Evolutionary conservation across 1,139 yeast species (phyloP).

Genomic region (Eremothecium cymbalariae): DNA sequence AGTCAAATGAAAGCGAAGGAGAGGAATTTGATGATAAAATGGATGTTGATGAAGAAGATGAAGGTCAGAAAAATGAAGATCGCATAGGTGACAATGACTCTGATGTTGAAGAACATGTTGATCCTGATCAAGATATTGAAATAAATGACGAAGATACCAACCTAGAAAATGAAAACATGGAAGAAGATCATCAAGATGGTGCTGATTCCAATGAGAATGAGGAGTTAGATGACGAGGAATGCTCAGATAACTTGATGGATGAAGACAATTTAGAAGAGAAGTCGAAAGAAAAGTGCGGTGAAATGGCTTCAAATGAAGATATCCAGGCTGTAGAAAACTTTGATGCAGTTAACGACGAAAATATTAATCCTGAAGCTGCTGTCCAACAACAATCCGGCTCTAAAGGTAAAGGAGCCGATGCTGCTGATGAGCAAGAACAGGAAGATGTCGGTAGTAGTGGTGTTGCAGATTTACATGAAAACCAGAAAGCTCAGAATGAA

Average conservation of each 20-base stretch:
- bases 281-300: conserved; percentile 23
- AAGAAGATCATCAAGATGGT: conserved; percentile 28
- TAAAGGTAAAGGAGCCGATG: conserved; percentile 70
- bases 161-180: conserved; percentile 27
- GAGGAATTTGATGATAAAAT: conserved; percentile 32
- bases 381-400: conserved; percentile 66
- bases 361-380: conserved; percentile 54
- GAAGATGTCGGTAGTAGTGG: conserved; percentile 66
- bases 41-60: conserved; percentile 26
- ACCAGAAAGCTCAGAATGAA: conserved; percentile 30
- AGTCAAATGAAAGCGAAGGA: conserved; percentile 36
- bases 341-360: conserved; percentile 40
- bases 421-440: conserved; percentile 51
- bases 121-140: conserved; percentile 24
- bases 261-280: conserved; percentile 21
- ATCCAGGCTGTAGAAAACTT: conserved; percentile 39
- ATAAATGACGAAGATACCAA: conserved; percentile 27
- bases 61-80: conserved; percentile 33
- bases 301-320: conserved; percentile 26
- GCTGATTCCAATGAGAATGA: conserved; percentile 20
- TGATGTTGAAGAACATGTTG: conserved; percentile 27
- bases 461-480: conserved; percentile 47
- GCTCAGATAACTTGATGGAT: conserved; percentile 24
- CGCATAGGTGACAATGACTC: conserved; percentile 29
- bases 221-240: conserved; percentile 29